Conservation (phyloP, 108 stramenopile genomes). For the Phaeodactylum tricornutum region DNA sequence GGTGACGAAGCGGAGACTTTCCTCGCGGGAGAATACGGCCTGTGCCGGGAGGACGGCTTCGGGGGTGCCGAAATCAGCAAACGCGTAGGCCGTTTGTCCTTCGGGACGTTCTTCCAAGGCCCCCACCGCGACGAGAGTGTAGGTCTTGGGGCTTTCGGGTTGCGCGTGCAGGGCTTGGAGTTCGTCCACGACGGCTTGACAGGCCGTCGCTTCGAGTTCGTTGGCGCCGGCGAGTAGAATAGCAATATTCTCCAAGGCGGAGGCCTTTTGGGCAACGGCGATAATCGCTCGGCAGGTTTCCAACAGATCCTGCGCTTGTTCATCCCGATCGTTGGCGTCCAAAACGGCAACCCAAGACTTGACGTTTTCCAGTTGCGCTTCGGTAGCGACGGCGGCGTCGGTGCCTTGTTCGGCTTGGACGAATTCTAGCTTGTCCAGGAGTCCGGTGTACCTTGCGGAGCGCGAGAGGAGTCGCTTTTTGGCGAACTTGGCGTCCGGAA, state of each 20-base stretch:
- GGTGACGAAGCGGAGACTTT: constrained; percentile 61
- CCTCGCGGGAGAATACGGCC: constrained; percentile 58
- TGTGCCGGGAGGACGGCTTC: constrained; percentile 21
- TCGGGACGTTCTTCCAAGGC: constrained; percentile 56
- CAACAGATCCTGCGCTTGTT: constrained; percentile 16
- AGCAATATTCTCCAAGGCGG: constrained; percentile 55
- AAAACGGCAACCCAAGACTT: constrained; percentile 57
- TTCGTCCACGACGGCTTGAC: constrained; percentile 19
- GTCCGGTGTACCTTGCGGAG: constrained; percentile 81
- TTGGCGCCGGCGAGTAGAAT: constrained; percentile 52
- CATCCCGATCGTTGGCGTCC: constrained; percentile 10
- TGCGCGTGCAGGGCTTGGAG: background rate
- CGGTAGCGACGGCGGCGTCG: constrained; percentile 27
- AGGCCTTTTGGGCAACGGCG: constrained; percentile 26
- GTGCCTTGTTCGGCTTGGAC: constrained; percentile 12
- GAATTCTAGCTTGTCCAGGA: constrained; percentile 79
- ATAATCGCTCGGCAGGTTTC: constrained; percentile 24
- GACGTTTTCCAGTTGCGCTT: constrained; percentile 46
- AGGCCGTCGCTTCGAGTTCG: constrained; percentile 19
- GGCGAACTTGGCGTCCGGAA: constrained; percentile 48
- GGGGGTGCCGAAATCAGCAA: constrained; percentile 23
- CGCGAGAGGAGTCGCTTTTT: constrained; percentile 84
- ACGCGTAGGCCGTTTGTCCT: constrained; percentile 46
- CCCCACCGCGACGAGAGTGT: constrained; percentile 62
- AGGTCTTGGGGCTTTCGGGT: constrained; percentile 30